Evolutionary conservation across 2,329 filamentous ascomycete species (phyloP), one percentile per base, ranked within the genome.

Genomic region (Dactylellina haptotyla): DNA sequence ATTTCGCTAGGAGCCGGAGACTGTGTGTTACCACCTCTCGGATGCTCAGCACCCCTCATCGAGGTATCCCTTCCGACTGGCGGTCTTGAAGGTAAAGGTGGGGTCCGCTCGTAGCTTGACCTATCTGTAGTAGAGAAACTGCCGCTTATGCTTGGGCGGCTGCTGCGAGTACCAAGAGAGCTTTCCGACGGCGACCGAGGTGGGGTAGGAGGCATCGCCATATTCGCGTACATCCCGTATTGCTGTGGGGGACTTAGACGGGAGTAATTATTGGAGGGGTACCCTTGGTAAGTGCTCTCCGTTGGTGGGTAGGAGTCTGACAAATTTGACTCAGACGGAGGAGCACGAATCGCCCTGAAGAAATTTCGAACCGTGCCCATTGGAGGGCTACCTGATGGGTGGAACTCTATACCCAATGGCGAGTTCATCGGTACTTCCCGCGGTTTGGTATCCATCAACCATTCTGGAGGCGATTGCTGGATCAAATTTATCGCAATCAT

Each of bases 401-500:
- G 53, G 6, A 43, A 28, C n/a, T 72, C 59, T 9, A 72, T 65
- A 23, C 34, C 37, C 8, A 64, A 18, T 6, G 43, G 46, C 16
- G 56, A 61, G 9, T 23, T 3, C 6, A 23, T 8, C 1, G 39
- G 62, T 12, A 54, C 20, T 26, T 66, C 39, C 16, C 20, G 37
- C 6, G 61, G 61, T 14, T 62, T 61, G 2, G 50, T 50, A 18
- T 73, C 69, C 8, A 45, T 23, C 2, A 73, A 37, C 69, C 69
- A 73, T 34, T 66, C 69, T n/a, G 46, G n/a, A 6, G 69, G 69
- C 10, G 69, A 73, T 37, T 73, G 69, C 46, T 73, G 69, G 10
- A 73, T 66, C 16, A 73, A 20, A 34, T 73, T 73, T 30, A 73
- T 73, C 8, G 69, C 61, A n/a, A 73, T 73, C 69, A 73, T 73